Conservation (phyloP, 345 rosid species). For the Citropsis articulata region DNA sequence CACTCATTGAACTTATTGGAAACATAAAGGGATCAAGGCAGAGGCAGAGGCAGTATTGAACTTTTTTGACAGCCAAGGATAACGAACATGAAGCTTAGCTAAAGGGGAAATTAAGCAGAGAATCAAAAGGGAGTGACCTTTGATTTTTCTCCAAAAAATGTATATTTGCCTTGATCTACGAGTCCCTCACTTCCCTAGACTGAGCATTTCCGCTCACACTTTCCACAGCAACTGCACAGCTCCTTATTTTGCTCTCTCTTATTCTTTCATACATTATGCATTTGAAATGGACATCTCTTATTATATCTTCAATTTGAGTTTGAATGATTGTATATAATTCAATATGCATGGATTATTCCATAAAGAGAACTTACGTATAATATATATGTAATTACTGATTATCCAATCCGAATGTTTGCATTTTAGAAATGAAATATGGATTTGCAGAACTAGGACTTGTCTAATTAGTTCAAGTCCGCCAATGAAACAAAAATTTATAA, state of each 20-base stretch:
- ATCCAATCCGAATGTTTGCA: too few relatives aligned
- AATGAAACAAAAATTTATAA: too few relatives aligned
- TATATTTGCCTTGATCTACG: not conserved
- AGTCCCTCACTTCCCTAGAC: conserved; percentile 7
- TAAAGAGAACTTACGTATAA: too few relatives aligned
- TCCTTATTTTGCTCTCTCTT: too few relatives aligned
- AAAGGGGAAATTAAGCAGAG: not conserved
- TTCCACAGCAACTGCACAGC: not conserved
- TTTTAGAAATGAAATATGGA: too few relatives aligned
- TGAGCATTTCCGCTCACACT: not conserved
- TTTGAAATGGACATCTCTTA: not conserved
- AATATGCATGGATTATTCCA: too few relatives aligned
- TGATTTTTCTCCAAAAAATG: not conserved
- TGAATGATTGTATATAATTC: too few relatives aligned
- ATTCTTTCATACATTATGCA: not conserved
- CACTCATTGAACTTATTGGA: not conserved
- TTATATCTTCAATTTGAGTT: not conserved
- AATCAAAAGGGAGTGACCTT: not conserved
- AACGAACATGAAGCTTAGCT: not conserved
- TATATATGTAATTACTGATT: too few relatives aligned
- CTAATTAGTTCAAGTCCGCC: too few relatives aligned
- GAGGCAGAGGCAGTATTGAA: not conserved
- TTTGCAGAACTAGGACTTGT: too few relatives aligned
- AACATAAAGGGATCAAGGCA: not conserved
- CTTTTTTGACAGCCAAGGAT: conserved; percentile 3